Conservation (phyloP, 495 filamentous ascomycete species). For the Penicillium cataractarum region DNA sequence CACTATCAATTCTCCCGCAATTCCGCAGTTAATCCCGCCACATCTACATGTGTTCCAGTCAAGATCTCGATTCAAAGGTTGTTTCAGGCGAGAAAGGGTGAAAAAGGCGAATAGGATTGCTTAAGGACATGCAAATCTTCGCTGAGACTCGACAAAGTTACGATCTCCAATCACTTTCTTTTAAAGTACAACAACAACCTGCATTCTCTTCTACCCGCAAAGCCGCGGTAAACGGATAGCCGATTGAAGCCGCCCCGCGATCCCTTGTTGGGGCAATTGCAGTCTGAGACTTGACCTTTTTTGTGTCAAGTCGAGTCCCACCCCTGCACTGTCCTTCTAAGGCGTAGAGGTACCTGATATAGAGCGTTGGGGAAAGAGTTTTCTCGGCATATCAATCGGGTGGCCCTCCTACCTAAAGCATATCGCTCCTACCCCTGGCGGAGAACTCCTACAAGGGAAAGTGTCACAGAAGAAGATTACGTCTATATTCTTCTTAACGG, state of each 20-base stretch:
- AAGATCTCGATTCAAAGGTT: not conserved
- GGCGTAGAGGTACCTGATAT: not conserved
- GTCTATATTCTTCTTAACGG: not conserved
- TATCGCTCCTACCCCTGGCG: not conserved
- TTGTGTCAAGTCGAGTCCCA: slow-evolving; percentile 14
- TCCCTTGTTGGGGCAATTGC: slow-evolving; percentile 23
- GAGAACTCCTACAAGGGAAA: not conserved
- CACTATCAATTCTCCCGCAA: slow-evolving; percentile 2
- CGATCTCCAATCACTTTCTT: not conserved
- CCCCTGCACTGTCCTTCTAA: slow-evolving; percentile 14
- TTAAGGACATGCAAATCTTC: not conserved
- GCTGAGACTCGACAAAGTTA: not conserved
- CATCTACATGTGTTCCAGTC: not conserved
- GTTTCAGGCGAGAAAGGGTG: not conserved
- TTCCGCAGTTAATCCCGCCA: not conserved
- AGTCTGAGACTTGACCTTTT: slow-evolving; percentile 13
- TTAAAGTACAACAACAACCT: not conserved
- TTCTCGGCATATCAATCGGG: slow-evolving; percentile 8
- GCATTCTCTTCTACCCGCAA: slow-evolving; percentile 13
- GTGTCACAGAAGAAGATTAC: not conserved
- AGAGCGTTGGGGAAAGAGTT: slow-evolving; percentile 6
- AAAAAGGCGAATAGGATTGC: not conserved
- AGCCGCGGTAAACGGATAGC: slow-evolving; percentile 28
- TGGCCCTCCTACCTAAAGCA: slow-evolving; percentile 2
- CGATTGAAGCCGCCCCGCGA: slow-evolving; percentile 25